Evolutionary conservation across 2,329 filamentous ascomycete species (phyloP).

Genomic region (Exophiala phaeomuriformis): DNA sequence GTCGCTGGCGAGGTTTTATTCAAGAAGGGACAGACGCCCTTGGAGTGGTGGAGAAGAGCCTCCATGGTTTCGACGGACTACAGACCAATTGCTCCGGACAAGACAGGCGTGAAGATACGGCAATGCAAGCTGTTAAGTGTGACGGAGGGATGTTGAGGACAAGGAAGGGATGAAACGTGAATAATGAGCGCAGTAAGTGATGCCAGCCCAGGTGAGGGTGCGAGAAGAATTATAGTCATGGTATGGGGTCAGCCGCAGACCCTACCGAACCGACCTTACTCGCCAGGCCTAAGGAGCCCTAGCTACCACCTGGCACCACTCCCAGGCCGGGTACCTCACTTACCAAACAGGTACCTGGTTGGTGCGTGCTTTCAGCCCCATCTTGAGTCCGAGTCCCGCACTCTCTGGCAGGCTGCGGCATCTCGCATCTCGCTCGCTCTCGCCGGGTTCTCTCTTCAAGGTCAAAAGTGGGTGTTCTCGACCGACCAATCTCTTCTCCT

Average conservation of each 20-base stretch:
- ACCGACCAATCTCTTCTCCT: background rate
- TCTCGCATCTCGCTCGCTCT: background rate
- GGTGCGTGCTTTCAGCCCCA: background rate
- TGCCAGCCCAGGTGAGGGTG: background rate
- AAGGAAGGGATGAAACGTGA: background rate
- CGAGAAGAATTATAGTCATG: background rate
- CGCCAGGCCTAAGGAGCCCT: background rate
- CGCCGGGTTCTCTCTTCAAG: too few relatives aligned
- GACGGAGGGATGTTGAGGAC: background rate
- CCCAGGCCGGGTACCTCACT: too few relatives aligned
- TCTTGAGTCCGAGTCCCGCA: background rate
- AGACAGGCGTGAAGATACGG: background rate
- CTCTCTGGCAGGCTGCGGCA: background rate
- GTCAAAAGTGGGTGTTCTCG: background rate
- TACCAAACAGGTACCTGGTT: too few relatives aligned
- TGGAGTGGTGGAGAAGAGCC: constrained; percentile 86
- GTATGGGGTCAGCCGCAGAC: background rate
- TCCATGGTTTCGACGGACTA: constrained; percentile 58
- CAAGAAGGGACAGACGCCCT: constrained; percentile 94
- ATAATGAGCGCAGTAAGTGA: background rate
- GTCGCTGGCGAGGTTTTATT: constrained; percentile 89
- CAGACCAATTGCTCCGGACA: background rate
- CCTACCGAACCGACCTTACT: background rate
- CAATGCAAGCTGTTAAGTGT: background rate
- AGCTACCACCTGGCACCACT: too few relatives aligned